These are phyloP conservation scores for Amylocystis lapponica DNA, from an alignment of 768 basidiomycete genomes.

Conservation along the genomic window DNA sequence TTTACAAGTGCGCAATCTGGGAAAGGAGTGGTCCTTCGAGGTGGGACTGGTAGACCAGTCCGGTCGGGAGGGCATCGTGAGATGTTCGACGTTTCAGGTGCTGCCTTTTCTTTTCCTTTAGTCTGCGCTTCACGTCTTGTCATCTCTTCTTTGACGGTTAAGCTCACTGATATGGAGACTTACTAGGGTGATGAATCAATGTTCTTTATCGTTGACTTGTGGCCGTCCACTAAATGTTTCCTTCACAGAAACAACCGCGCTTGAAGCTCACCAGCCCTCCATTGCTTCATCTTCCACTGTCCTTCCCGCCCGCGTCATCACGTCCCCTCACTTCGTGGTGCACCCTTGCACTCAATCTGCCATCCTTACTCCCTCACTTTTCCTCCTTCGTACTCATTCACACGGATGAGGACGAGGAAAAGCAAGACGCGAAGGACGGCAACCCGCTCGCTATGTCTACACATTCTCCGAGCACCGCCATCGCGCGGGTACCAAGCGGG, in stretches of 20 bases:
- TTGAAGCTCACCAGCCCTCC: constrained; percentile 45
- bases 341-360: constrained; percentile 56
- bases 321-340: constrained; percentile 65
- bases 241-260: constrained; percentile 45
- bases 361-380: constrained; percentile 57
- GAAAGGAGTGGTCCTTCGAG: constrained; percentile 69
- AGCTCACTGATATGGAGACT: neutral
- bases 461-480: constrained; percentile 13
- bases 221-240: neutral
- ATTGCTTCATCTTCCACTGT: constrained; percentile 65
- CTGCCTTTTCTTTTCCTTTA: constrained; percentile 4
- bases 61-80: constrained; percentile 52
- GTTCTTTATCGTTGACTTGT: neutral
- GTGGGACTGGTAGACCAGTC: constrained; percentile 64
- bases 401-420: constrained; percentile 17
- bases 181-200: too few species aligned
- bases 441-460: constrained; percentile 5
- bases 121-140: neutral
- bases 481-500: constrained; percentile 40
- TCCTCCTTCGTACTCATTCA: constrained; percentile 37
- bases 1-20: constrained; percentile 65
- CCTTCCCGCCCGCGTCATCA: constrained; percentile 52
- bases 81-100: constrained; percentile 83
- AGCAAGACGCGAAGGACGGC: constrained; percentile 11
- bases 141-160: constrained; percentile 1